These are phyloP conservation scores for Saccharomyces pastorianus DNA, from an alignment of 1,139 yeast species.

Conservation along the genomic window DNA sequence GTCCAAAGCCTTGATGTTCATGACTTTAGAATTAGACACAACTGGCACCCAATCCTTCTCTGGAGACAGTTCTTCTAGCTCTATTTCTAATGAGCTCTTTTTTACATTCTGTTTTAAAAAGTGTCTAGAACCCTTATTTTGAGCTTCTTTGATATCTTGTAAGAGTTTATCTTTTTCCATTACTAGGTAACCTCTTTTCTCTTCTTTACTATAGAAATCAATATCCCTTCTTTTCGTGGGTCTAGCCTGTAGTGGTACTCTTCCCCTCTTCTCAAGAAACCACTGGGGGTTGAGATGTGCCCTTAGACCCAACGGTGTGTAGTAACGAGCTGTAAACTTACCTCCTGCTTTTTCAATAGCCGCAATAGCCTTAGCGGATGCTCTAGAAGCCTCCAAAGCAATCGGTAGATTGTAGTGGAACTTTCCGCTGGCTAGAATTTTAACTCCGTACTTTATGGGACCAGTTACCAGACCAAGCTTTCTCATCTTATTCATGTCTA, in stretches of 20 bases:
- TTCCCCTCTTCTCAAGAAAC: conserved; percentile 60
- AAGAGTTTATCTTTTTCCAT: conserved; percentile 32
- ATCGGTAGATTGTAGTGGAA: conserved; percentile 51
- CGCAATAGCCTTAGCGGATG: conserved; percentile 65
- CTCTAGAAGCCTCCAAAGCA: conserved; percentile 73
- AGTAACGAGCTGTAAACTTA: conserved; percentile 64
- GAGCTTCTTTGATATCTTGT: conserved; percentile 25
- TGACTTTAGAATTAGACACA: background rate
- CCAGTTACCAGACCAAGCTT: conserved; percentile 69
- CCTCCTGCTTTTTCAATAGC: conserved; percentile 70
- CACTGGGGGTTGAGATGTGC: conserved; percentile 73
- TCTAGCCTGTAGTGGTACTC: conserved; percentile 76
- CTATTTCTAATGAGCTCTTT: conserved; percentile 23
- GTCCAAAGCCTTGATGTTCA: background rate
- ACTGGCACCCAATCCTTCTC: conserved; percentile 1
- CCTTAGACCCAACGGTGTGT: conserved; percentile 54
- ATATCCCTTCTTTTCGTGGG: conserved; percentile 81
- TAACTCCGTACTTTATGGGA: conserved; percentile 68
- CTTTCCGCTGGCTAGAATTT: conserved; percentile 64
- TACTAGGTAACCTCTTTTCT: conserved; percentile 66
- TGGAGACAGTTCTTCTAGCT: conserved; percentile 16
- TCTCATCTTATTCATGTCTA: conserved; percentile 58
- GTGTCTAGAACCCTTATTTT: conserved; percentile 20
- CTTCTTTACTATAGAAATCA: conserved; percentile 63
- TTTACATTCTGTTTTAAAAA: conserved; percentile 15